phyloP scores from a whole-genome alignment of 163 green algal genomes.

The Prototheca cutis region DNA sequence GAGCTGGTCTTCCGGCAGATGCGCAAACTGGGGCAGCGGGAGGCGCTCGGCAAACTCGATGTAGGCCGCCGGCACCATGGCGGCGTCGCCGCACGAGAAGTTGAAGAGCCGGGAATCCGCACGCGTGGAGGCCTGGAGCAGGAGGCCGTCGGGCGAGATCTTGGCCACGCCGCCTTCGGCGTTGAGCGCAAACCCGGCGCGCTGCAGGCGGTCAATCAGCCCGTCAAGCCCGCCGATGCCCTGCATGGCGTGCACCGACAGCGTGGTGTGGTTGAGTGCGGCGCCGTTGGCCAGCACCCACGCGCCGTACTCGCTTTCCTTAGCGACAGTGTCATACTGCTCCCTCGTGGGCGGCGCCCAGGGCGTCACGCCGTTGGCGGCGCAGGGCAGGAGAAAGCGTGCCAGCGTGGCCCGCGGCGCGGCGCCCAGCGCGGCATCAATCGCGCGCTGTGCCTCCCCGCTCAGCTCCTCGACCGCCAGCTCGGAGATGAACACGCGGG shows the following conservation, averaged over 20 bases:
- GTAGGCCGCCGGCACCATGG: conserved; percentile 45
- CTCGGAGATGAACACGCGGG: conserved; percentile 71
- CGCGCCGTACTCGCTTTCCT: conserved; percentile 63
- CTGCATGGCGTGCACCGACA: conserved; percentile 51
- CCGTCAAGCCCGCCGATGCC: conserved; percentile 29
- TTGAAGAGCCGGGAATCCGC: conserved; percentile 46
- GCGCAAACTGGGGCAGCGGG: conserved; percentile 50
- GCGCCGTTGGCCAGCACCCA: conserved; percentile 81
- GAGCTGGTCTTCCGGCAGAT: conserved; percentile 34
- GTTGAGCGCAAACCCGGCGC: conserved; percentile 55
- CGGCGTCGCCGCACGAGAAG: conserved; percentile 41
- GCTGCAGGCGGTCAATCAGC: conserved; percentile 37
- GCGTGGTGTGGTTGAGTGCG: conserved; percentile 71
- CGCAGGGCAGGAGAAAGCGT: conserved; percentile 1
- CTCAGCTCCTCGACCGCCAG: conserved; percentile 49
- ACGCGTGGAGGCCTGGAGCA: conserved; percentile 65
- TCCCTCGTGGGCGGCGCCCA: conserved; percentile 41
- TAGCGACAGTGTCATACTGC: conserved; percentile 51
- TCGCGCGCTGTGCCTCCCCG: conserved; percentile 36
- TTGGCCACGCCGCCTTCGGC: conserved; percentile 53
- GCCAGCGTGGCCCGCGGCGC: conserved; percentile 8
- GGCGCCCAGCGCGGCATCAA: conserved; percentile 19
- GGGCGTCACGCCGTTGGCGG: conserved; percentile 28
- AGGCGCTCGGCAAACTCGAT: conserved; percentile 78
- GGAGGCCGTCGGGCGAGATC: conserved; percentile 51